phyloP scores from a whole-genome alignment of 148 eudicot genomes.

The Chenopodium formosanum region DNA sequence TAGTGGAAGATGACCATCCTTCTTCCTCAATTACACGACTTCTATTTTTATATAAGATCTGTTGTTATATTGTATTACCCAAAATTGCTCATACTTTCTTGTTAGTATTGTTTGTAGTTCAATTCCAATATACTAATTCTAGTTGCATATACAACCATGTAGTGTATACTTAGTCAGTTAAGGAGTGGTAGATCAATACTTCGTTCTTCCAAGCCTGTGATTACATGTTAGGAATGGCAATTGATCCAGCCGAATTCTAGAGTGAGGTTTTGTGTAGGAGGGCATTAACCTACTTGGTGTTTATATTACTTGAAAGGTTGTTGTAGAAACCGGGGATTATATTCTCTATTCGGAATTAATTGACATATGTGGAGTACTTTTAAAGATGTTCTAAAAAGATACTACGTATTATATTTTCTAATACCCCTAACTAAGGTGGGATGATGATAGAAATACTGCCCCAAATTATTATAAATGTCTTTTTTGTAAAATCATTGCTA shows the following conservation, averaged over 20 bases:
- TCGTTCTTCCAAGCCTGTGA: not conserved
- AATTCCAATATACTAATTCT: not conserved
- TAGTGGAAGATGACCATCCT: not conserved
- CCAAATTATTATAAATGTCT: no score
- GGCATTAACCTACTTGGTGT: not conserved
- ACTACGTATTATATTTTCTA: no score
- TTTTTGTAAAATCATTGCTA: no score
- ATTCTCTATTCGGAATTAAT: no score
- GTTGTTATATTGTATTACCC: not conserved
- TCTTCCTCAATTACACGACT: not conserved
- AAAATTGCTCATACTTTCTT: not conserved
- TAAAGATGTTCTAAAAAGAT: no score
- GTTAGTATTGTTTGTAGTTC: not conserved
- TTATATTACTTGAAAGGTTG: not conserved
- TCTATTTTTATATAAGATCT: not conserved
- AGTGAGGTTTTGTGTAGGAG: not conserved
- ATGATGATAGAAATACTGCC: no score
- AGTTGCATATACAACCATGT: not conserved
- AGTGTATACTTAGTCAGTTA: no score
- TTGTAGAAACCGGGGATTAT: no score
- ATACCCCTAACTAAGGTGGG: no score
- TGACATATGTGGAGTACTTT: no score
- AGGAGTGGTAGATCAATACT: not conserved
- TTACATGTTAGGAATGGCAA: not conserved
- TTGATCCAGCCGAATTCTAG: not conserved